These are phyloP conservation scores for Xylariales sp. DNA, from an alignment of 2,329 filamentous ascomycete genomes.

Conservation along the genomic window DNA sequence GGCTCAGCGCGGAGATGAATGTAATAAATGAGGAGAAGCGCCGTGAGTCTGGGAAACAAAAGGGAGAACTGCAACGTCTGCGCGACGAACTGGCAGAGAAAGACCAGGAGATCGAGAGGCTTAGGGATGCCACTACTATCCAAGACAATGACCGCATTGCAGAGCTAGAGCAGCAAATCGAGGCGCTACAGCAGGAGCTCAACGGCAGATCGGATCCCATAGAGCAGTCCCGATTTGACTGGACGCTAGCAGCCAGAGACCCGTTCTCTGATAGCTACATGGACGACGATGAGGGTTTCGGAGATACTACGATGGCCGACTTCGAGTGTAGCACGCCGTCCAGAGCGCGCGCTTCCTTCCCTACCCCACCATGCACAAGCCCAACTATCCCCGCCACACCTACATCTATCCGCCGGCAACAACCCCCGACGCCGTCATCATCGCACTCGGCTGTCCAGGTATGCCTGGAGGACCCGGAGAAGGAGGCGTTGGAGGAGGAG, in stretches of 20 bases:
- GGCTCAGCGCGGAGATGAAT: slow-evolving; percentile 56
- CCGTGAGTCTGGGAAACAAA: slow-evolving; percentile 30
- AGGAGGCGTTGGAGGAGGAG: slow-evolving; percentile 39
- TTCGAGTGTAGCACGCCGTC: slow-evolving; percentile 49
- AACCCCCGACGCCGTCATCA: slow-evolving; percentile 6
- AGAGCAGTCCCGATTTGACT: slow-evolving; percentile 32
- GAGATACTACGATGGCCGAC: slow-evolving; percentile 47
- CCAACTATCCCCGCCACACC: slow-evolving; percentile 30
- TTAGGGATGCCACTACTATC: slow-evolving; percentile 45
- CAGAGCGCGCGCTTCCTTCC: slow-evolving; percentile 38
- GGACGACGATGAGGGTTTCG: slow-evolving; percentile 34
- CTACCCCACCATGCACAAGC: slow-evolving; percentile 53
- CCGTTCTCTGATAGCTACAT: slow-evolving; percentile 42
- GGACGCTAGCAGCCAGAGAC: slow-evolving; percentile 46
- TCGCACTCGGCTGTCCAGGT: slow-evolving; percentile 36
- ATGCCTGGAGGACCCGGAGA: slow-evolving; percentile 36
- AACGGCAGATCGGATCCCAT: slow-evolving; percentile 10
- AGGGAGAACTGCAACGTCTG: slow-evolving; percentile 45
- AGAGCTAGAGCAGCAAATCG: slow-evolving; percentile 31
- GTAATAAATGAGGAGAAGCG: slow-evolving; percentile 43
- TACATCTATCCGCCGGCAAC: slow-evolving; percentile 19
- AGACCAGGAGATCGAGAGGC: slow-evolving; percentile 48
- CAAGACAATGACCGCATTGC: slow-evolving; percentile 39
- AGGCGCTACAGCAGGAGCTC: slow-evolving; percentile 25
- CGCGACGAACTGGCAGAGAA: slow-evolving; percentile 42